phyloP scores from a whole-genome alignment of 192 early-diverging fungal species.

The Rhizophagus sp. region DNA sequence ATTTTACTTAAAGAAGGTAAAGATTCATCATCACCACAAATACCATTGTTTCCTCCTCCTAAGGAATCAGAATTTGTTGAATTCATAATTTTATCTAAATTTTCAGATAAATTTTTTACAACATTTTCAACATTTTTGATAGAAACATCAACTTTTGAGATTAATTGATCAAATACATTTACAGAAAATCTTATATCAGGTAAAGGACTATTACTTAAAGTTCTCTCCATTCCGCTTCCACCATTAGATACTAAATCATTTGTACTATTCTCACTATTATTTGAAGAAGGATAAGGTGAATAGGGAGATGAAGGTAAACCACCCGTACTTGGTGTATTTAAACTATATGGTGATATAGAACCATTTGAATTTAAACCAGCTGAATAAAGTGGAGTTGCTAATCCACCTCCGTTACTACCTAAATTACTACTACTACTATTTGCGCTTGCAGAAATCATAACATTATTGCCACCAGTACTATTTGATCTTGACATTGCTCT shows the following conservation, averaged over 20 bases:
- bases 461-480: slow-evolving; percentile 25
- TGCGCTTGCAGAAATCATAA: neutral
- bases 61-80: neutral
- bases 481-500: slow-evolving; percentile 33
- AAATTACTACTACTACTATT: neutral
- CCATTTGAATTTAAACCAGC: slow-evolving; percentile 21
- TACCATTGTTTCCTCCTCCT: neutral
- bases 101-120: slow-evolving; percentile 11
- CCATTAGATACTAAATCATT: neutral
- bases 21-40: neutral
- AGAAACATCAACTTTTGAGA: slow-evolving; percentile 19
- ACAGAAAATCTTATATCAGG: neutral
- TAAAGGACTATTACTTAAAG: neutral
- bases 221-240: neutral
- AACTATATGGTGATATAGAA: neutral
- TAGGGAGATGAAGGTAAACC: slow-evolving; percentile 31
- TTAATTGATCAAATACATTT: slow-evolving; percentile 16
- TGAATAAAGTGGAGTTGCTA: neutral
- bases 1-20: neutral
- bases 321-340: slow-evolving; percentile 24
- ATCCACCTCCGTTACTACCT: neutral
- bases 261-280: slow-evolving; percentile 29
- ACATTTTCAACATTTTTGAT: slow-evolving; percentile 20
- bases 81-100: neutral
- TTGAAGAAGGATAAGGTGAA: slow-evolving; percentile 12